Conservation (phyloP, 169 alveolate species). For the Sarcocystis neurona region DNA sequence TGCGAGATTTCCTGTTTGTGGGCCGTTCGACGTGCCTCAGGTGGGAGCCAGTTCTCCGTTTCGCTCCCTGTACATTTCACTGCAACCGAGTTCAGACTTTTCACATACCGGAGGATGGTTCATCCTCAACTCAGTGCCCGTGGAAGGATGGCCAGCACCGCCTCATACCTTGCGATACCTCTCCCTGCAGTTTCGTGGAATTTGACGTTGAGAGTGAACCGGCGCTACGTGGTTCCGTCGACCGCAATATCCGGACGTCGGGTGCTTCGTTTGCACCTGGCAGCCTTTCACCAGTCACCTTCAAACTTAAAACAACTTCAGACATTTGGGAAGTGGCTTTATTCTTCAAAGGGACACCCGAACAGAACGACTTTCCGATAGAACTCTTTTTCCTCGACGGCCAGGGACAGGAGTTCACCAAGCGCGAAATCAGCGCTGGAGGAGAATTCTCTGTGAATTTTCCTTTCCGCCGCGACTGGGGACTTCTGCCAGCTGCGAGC, state of each 20-base stretch:
- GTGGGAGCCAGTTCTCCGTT: constrained; percentile 7
- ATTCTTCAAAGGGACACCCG: not conserved
- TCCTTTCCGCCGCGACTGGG: constrained; percentile 10
- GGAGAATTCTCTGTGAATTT: constrained; percentile 5
- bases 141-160: constrained; percentile 21
- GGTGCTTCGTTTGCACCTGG: constrained; percentile 3
- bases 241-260: constrained; percentile 8
- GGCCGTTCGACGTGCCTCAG: too few relatives aligned
- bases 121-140: not conserved
- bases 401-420: constrained; percentile 29
- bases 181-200: constrained; percentile 8
- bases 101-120: not conserved
- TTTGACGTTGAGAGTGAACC: constrained; percentile 7
- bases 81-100: not conserved
- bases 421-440: not conserved
- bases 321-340: constrained; percentile 4
- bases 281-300: constrained; percentile 18
- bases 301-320: constrained; percentile 1
- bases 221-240: not conserved
- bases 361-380: not conserved
- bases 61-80: not conserved
- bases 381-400: constrained; percentile 12
- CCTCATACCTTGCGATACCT: not conserved
- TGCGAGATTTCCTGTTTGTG: too few relatives aligned
- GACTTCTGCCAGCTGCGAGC: too few relatives aligned